Evolutionary conservation across 2,329 filamentous ascomycete genomes (phyloP).

Genomic region (Amylocarpus encephaloides): DNA sequence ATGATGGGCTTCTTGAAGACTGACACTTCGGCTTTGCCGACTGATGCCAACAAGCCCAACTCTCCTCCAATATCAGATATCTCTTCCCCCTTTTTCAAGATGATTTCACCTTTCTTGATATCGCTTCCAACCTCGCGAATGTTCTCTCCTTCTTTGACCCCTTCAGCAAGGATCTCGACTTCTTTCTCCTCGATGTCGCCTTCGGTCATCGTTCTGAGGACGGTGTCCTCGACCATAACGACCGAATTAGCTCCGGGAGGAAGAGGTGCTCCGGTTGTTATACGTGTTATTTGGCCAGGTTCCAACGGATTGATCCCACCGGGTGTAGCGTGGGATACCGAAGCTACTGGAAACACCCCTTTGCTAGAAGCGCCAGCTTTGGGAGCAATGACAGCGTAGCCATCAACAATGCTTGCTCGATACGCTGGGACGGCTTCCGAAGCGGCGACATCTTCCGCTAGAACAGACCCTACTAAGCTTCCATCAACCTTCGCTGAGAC

Average conservation of each 20-base stretch:
- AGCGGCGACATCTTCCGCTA: slow-evolving; percentile 78
- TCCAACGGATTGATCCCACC: slow-evolving; percentile 58
- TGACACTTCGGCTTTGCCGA: slow-evolving; percentile 64
- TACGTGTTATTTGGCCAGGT: slow-evolving; percentile 73
- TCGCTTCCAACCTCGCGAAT: slow-evolving; percentile 89
- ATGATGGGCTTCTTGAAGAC: slow-evolving; percentile 73
- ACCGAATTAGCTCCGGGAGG: slow-evolving; percentile 85
- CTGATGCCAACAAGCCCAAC: slow-evolving; percentile 80
- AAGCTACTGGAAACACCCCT: slow-evolving; percentile 78
- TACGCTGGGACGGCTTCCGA: slow-evolving; percentile 85
- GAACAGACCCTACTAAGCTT: slow-evolving; percentile 64
- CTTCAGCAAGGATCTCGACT: slow-evolving; percentile 76
- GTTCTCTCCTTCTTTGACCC: slow-evolving; percentile 74
- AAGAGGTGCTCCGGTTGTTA: slow-evolving; percentile 90
- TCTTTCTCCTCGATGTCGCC: slow-evolving; percentile 81
- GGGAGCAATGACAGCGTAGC: slow-evolving; percentile 76
- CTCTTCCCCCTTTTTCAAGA: slow-evolving; percentile 72
- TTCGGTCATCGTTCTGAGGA: slow-evolving; percentile 66
- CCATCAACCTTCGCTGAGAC: slow-evolving; percentile 55
- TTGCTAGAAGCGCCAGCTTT: slow-evolving; percentile 55
- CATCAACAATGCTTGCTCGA: slow-evolving; percentile 92
- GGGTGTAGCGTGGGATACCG: slow-evolving; percentile 78
- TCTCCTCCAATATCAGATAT: slow-evolving; percentile 86
- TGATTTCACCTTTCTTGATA: slow-evolving; percentile 59
- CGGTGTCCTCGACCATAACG: slow-evolving; percentile 94